A percentile compares a stretch with the other conserved stretches of the same genome.
Evolutionary conservation across 1,139 yeast species (phyloP).

Genomic region (Debaryomyces fabryi): DNA sequence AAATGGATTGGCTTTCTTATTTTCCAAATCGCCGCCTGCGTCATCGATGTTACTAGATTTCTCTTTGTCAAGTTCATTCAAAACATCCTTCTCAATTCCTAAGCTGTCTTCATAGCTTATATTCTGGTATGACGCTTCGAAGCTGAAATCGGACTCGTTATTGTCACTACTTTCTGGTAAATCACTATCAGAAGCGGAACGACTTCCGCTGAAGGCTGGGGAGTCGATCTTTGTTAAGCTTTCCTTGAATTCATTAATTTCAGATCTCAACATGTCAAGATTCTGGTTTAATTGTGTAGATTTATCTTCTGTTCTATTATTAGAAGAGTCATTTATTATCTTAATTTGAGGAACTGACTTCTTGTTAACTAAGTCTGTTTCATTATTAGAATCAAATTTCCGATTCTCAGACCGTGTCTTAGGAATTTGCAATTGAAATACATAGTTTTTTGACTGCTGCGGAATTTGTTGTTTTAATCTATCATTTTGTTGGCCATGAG

Average conservation of each 20-base stretch:
- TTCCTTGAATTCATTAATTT: conserved; percentile 51
- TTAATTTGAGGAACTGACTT: conserved; percentile 7
- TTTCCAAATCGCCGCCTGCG: not conserved
- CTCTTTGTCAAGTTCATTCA: conserved; percentile 7
- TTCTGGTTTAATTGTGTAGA: conserved; percentile 45
- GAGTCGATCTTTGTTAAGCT: conserved; percentile 36
- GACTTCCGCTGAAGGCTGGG: conserved; percentile 2
- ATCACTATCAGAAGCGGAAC: conserved; percentile 1
- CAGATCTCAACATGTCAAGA: conserved; percentile 45
- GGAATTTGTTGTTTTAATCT: not conserved
- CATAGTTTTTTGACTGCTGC: not conserved
- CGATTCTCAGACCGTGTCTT: not conserved
- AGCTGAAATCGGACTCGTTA: conserved; percentile 37
- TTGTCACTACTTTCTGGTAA: conserved; percentile 12
- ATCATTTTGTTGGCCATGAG: not conserved
- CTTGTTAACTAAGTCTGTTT: not conserved
- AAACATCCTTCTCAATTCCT: conserved; percentile 33
- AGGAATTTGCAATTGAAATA: not conserved
- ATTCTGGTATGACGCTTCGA: conserved; percentile 45
- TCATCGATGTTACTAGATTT: not conserved
- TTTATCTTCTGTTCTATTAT: conserved; percentile 25
- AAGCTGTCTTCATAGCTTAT: conserved; percentile 45
- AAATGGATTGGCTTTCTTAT: not conserved
- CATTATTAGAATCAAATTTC: not conserved
- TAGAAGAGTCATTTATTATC: conserved; percentile 22